Base-by-base conservation (phyloP, 768 basidiomycete genomes). In the Phylloporus rhodoxanthus region DNA sequence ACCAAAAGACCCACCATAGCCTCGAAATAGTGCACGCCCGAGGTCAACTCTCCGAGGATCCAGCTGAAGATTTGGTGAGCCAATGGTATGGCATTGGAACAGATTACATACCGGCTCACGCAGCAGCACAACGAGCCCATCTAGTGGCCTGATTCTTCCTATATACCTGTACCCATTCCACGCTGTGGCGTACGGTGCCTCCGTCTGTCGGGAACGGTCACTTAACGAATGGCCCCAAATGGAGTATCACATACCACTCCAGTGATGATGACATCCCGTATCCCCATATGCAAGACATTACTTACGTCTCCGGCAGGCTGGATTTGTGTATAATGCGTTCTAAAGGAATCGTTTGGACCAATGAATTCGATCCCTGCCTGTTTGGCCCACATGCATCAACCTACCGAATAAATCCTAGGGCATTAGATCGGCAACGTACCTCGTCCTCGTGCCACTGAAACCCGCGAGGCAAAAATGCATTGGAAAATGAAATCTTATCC, bases 111-210 rank as follows among this genome's bases (percentile, higher is more conserved):
- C 79, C 47, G 81, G 75, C 67, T 77, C 72, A 47, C 78, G 74
- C 23, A 73, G 54, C 29, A 85, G 63, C 4, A 77, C 72, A 25
- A 84, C 67, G 33, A 84, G 67, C 13, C 84, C 84, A 63, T 86
- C 84, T 33, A 70, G 69, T 8, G 78, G 64, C 26, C 84, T 70
- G 13, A 85, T 68, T 26, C 82, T 76, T 32, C 84, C 84, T 36
- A 78, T 62, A 43, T 84, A 69, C 42, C 66, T 72, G 48, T 75
- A 78, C 4, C 69, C 72, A 2, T 79, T 81, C 84, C 83, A 86
- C 2, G 78, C 78, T 17, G 67, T 62, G 20, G 72, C 69, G 51
- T 76, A 70, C 15, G 62, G 66, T 32, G 68, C 68, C 47, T 78
- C 78, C 6, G 76, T 76, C 79, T 80, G 56, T 26, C 23, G 36